Evolutionary conservation across 2,329 filamentous ascomycete genomes (phyloP).

Genomic region (Alternaria dauci): DNA sequence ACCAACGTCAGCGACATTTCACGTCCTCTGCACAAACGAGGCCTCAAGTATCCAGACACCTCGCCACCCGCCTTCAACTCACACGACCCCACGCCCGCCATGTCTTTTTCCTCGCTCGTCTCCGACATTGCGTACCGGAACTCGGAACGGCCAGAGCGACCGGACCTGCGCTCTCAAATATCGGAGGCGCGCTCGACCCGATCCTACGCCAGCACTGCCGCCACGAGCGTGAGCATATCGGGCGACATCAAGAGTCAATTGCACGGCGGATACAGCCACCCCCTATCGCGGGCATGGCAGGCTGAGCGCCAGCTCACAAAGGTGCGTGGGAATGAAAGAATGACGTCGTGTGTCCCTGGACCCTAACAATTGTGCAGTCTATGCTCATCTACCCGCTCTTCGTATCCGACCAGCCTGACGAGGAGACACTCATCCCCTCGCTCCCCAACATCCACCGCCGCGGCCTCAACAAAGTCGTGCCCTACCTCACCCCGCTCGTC

Average conservation of each 20-base stretch:
- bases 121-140: conserved; percentile 61
- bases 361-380: conserved; percentile 68
- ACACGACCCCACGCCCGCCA: conserved; percentile 29
- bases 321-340: conserved; percentile 34
- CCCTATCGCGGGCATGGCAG: conserved; percentile 61
- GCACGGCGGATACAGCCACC: conserved; percentile 62
- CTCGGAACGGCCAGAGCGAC: conserved; percentile 43
- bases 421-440: conserved; percentile 88
- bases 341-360: background rate
- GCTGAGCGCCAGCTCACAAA: conserved; percentile 63
- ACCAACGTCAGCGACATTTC: conserved; percentile 6
- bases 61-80: conserved; percentile 1
- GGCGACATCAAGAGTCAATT: conserved; percentile 62
- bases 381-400: conserved; percentile 99
- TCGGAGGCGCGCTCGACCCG: conserved; percentile 57
- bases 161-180: conserved; percentile 56
- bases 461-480: conserved; percentile 83
- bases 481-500: conserved; percentile 85
- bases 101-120: conserved; percentile 63
- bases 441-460: conserved; percentile 90
- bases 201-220: conserved; percentile 61
- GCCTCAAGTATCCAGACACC: background rate
- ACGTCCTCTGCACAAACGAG: background rate
- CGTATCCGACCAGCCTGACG: conserved; percentile 91
- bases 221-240: conserved; percentile 61